phyloP scores from a whole-genome alignment of 2,329 filamentous ascomycete species.

The Pseudocercospora pini-densiflorae region DNA sequence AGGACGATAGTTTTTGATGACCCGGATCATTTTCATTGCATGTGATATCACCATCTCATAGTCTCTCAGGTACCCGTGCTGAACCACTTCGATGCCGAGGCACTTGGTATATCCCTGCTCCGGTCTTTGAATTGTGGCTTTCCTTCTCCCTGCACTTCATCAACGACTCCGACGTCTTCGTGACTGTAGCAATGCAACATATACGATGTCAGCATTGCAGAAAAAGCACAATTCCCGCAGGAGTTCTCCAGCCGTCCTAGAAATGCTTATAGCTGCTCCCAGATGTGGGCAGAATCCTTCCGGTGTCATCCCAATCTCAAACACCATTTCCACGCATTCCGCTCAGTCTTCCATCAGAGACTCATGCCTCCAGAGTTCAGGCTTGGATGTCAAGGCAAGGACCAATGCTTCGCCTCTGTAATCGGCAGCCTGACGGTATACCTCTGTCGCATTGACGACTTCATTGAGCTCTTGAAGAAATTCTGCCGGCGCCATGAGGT shows the following conservation, averaged over 20 bases:
- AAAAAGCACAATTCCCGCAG: too few species aligned
- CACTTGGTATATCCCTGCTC: not conserved
- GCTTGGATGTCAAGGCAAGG: not conserved
- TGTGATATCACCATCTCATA: slow-evolving; percentile 3
- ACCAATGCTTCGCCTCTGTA: not conserved
- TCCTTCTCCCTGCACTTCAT: not conserved
- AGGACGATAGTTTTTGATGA: not conserved
- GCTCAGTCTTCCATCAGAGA: not conserved
- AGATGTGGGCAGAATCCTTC: too few species aligned
- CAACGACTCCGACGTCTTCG: not conserved
- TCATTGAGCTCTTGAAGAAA: not conserved
- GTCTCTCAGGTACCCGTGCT: slow-evolving; percentile 4
- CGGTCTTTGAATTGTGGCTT: not conserved
- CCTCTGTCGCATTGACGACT: not conserved
- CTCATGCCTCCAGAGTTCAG: not conserved
- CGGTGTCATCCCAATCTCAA: too few species aligned
- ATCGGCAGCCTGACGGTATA: not conserved
- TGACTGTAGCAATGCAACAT: too few species aligned
- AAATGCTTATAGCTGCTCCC: too few species aligned
- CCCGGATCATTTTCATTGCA: not conserved
- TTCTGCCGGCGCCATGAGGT: not conserved
- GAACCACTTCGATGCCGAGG: slow-evolving; percentile 5
- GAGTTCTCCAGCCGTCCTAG: too few species aligned
- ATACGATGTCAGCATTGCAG: too few species aligned
- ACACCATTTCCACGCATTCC: not conserved